Conservation (phyloP, 768 basidiomycete genomes). For the Russula sp. region DNA sequence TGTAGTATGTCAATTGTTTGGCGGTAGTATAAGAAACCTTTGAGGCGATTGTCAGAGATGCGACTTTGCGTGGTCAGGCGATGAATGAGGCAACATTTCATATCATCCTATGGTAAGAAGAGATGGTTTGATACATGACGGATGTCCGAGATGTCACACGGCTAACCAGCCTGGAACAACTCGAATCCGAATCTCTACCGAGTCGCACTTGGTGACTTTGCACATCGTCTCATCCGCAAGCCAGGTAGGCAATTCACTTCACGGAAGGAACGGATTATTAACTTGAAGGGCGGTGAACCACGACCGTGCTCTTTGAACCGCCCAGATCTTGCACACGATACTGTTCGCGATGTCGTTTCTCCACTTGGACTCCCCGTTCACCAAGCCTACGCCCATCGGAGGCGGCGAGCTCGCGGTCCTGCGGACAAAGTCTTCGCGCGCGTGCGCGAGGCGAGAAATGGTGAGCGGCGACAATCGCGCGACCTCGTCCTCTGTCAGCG, state of each 20-base stretch:
- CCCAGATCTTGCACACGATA: slow-evolving; percentile 5
- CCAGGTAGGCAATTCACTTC: no score
- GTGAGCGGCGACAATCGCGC: slow-evolving; percentile 3
- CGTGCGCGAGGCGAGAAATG: slow-evolving; percentile 8
- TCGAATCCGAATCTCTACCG: neutral
- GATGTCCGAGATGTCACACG: neutral
- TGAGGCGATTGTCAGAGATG: neutral
- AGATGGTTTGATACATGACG: neutral
- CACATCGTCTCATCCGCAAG: no score
- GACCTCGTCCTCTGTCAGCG: slow-evolving; percentile 9
- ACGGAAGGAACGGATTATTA: no score
- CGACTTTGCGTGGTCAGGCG: no score
- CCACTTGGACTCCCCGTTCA: neutral
- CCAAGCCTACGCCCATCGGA: neutral
- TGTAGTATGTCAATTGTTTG: neutral
- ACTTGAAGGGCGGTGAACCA: no score
- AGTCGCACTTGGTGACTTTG: no score
- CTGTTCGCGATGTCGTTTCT: neutral
- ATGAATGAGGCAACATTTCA: no score
- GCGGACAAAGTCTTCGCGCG: slow-evolving; percentile 7
- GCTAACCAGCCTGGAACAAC: neutral
- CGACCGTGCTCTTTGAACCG: neutral
- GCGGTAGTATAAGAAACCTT: neutral
- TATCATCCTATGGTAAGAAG: no score
- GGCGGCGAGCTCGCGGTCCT: neutral